Base-by-base conservation (phyloP, 805 yeast species). In the Vanderwaltozyma yarrowii region DNA sequence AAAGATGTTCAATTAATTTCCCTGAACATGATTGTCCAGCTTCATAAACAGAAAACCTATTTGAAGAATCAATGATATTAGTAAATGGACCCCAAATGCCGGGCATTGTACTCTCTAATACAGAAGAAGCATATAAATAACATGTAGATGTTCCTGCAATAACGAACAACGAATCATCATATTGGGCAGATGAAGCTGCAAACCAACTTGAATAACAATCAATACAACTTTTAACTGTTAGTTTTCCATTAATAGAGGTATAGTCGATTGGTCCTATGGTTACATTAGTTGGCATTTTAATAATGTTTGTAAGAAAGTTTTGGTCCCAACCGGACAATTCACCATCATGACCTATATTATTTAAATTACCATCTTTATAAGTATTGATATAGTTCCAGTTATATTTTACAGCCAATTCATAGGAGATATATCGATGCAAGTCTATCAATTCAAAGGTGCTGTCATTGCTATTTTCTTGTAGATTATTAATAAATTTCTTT, bases 121-220 rank as follows among this genome's bases (percentile, higher is more conserved):
- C 60, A 7, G 8, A 14, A 10, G 32, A 30, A 3, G 21, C 32
- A 11, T 60, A 46, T 12, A 74, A 44, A 42, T 64, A 74, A 44
- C 83, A 76, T 0, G 80, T 74, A 6, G 79, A 73, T 0, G 81
- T 76, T 0, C 81, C 81, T 1, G 80, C 83, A 5, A 74, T 70
- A 69, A 74, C 64, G 2, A 72, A 61, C 18, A 75, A 45, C 5
- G 64, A 48, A 5, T 45, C 37, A 7, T 44, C 42, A 1, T 52
- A 37, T 5, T 41, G 26, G 3, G 42, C 27, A 2, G 67, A 57
- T 0, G 21, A 30, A 16, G 21, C 18, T 16, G 71, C 59, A 12
- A 73, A 49, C 71, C 74, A 73, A 2, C 78, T 71, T 1, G 74
- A 70, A 48, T 76, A 76, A 39, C 80, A 72, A 47, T 76, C 81